These are phyloP conservation scores for Yamadazyma conglobata DNA, from an alignment of 1,139 yeast genomes.

Conservation along the genomic window DNA sequence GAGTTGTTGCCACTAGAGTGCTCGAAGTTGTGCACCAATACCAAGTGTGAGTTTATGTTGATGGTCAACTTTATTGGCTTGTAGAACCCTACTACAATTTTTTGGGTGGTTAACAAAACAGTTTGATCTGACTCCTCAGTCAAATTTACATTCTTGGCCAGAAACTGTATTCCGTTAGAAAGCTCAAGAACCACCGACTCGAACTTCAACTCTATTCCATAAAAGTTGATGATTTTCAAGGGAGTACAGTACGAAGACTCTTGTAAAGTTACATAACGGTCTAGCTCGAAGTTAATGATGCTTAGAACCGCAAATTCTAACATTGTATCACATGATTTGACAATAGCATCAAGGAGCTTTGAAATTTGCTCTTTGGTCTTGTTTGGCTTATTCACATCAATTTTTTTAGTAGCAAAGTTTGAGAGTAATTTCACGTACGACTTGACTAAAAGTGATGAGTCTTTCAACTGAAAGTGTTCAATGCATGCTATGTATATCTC, in stretches of 20 bases:
- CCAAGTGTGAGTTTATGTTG: conserved; percentile 20
- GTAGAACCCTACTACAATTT: conserved; percentile 25
- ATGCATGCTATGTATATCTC: conserved; percentile 70
- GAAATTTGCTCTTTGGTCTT: conserved; percentile 7
- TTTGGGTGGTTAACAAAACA: conserved; percentile 21
- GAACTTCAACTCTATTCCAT: conserved; percentile 24
- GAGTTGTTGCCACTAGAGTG: conserved; percentile 8
- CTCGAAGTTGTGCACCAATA: conserved; percentile 10
- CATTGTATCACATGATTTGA: conserved; percentile 16
- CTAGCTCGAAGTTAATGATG: conserved; percentile 26
- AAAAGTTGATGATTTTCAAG: conserved; percentile 23
- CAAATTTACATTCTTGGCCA: conserved; percentile 4
- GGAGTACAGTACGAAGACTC: conserved; percentile 24
- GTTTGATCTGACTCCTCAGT: conserved; percentile 9
- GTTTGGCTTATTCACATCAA: conserved; percentile 29
- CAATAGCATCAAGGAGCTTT: conserved; percentile 8
- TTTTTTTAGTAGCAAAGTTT: conserved; percentile 20
- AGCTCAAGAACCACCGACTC: conserved; percentile 20
- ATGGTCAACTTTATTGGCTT: conserved; percentile 20
- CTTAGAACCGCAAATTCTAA: conserved; percentile 28
- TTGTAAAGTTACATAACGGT: conserved; percentile 26
- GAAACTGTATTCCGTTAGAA: conserved; percentile 14
- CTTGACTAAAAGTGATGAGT: conserved; percentile 22
- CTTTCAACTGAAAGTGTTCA: conserved; percentile 35
- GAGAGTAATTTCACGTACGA: conserved; percentile 36